A percentile compares a stretch with the other conserved stretches of the same genome.
These are phyloP conservation scores for Aschersonia sp. DNA, from an alignment of 2,329 filamentous ascomycete species.

Conservation along the genomic window DNA sequence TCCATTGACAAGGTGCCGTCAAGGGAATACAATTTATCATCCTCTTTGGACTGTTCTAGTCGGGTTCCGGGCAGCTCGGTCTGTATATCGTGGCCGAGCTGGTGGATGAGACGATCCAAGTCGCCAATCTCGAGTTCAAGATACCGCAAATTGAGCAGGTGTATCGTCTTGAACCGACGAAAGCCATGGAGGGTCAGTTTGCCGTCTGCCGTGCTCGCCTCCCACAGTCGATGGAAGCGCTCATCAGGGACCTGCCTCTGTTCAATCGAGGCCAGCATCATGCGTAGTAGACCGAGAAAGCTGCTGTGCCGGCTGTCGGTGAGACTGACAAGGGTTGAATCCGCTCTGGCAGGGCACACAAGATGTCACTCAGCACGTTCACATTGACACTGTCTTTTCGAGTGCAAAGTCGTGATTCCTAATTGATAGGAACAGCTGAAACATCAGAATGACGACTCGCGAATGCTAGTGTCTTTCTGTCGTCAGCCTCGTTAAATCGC, in stretches of 20 bases:
- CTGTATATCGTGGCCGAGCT: conserved; percentile 4
- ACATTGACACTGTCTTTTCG: no score
- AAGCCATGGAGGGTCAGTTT: conserved; percentile 13
- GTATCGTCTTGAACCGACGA: conserved; percentile 14
- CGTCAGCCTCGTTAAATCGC: no score
- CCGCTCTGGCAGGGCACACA: no score
- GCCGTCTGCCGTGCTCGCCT: conserved; percentile 11
- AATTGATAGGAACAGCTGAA: no score
- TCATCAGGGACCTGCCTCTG: neutral
- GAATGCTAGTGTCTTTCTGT: no score
- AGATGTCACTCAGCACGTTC: no score
- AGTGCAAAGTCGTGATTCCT: no score
- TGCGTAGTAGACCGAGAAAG: no score
- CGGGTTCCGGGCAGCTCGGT: neutral
- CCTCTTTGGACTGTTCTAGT: neutral
- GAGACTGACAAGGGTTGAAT: no score
- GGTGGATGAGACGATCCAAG: conserved; percentile 16
- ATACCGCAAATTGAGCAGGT: conserved; percentile 10
- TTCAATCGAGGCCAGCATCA: no score
- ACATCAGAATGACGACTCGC: no score
- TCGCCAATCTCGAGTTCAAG: conserved; percentile 16
- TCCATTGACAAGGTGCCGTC: neutral
- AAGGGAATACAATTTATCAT: neutral
- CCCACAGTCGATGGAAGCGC: conserved; percentile 6
- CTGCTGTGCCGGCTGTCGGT: no score